phyloP scores from a whole-genome alignment of 371 early-diverging fungal species.

The Pancytospora epiphaga region DNA sequence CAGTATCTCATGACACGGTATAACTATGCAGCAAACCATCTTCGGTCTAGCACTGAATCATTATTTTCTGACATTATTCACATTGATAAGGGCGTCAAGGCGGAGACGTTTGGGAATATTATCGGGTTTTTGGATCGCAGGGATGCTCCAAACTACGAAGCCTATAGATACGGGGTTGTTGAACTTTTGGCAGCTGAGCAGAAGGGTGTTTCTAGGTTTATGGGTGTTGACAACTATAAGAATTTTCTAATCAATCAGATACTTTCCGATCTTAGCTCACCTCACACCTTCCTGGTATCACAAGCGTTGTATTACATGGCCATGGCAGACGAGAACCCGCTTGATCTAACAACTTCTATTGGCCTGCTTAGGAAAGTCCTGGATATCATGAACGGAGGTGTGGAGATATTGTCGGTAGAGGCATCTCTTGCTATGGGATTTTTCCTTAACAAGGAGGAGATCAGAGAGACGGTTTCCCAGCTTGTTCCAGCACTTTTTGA shows the following conservation, averaged over 20 bases:
- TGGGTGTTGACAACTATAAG: slow-evolving; percentile 27
- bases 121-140: slow-evolving; percentile 25
- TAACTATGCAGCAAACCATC: slow-evolving; percentile 33
- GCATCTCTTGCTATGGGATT: slow-evolving; percentile 47
- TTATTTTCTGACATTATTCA: slow-evolving; percentile 53
- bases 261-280: slow-evolving; percentile 35
- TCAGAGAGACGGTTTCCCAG: slow-evolving; percentile 13
- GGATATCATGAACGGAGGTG: slow-evolving; percentile 18
- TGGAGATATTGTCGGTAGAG: slow-evolving; percentile 54
- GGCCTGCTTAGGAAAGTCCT: slow-evolving; percentile 28
- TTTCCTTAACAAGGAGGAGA: slow-evolving; percentile 30
- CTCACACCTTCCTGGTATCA: slow-evolving; percentile 46
- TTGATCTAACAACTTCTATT: background rate
- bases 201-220: slow-evolving; percentile 22
- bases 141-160: slow-evolving; percentile 12
- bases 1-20: slow-evolving; percentile 54
- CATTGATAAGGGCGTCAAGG: slow-evolving; percentile 20
- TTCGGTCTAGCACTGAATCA: slow-evolving; percentile 19
- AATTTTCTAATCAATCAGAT: slow-evolving; percentile 39
- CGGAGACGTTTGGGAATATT: slow-evolving; percentile 24
- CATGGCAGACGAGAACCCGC: slow-evolving; percentile 23
- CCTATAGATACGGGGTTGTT: slow-evolving; percentile 47
- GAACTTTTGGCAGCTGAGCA: slow-evolving; percentile 43
- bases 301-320: slow-evolving; percentile 53
- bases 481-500: slow-evolving; percentile 50